phyloP scores from a whole-genome alignment of 2,329 filamentous ascomycete genomes.

The Zelopaecilomyces penicillatus region DNA sequence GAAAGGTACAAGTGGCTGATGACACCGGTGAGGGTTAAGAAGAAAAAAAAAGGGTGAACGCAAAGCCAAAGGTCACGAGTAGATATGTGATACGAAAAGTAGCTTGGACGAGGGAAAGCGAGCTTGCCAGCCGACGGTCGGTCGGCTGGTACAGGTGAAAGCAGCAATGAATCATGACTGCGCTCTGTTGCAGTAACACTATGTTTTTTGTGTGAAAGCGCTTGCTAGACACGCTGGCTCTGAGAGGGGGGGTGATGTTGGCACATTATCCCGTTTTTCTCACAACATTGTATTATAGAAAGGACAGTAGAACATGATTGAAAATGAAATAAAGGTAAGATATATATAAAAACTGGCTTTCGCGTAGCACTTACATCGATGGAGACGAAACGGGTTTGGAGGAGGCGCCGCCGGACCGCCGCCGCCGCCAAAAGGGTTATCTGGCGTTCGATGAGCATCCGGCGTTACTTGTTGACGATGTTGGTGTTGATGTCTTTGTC shows the following conservation, averaged over 20 bases:
- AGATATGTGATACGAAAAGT: too few relatives aligned
- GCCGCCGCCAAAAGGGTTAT: conserved; percentile 16
- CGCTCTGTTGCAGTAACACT: too few relatives aligned
- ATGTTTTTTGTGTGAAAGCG: too few relatives aligned
- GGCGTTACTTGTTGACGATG: conserved; percentile 11
- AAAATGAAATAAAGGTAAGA: conserved; percentile 1
- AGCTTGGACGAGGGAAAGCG: too few relatives aligned
- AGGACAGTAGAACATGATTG: neutral
- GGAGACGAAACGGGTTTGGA: conserved; percentile 29
- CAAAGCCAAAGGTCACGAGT: neutral
- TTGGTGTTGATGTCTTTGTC: conserved; percentile 3
- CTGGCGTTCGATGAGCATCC: conserved; percentile 12
- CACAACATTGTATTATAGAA: too few relatives aligned
- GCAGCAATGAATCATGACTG: too few relatives aligned
- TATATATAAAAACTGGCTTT: neutral
- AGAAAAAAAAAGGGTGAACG: neutral
- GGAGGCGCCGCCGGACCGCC: conserved; percentile 13
- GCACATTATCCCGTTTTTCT: too few relatives aligned
- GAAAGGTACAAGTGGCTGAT: too few relatives aligned
- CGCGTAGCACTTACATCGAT: conserved; percentile 24
- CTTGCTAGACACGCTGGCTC: too few relatives aligned
- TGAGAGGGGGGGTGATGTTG: too few relatives aligned
- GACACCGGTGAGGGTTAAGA: neutral
- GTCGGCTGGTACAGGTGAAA: too few relatives aligned
- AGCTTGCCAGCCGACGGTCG: too few relatives aligned